Evolutionary conservation across 192 early-diverging fungal species (phyloP), one percentile per base, ranked within the genome.

Genomic region (Powellomyces hirtus): DNA sequence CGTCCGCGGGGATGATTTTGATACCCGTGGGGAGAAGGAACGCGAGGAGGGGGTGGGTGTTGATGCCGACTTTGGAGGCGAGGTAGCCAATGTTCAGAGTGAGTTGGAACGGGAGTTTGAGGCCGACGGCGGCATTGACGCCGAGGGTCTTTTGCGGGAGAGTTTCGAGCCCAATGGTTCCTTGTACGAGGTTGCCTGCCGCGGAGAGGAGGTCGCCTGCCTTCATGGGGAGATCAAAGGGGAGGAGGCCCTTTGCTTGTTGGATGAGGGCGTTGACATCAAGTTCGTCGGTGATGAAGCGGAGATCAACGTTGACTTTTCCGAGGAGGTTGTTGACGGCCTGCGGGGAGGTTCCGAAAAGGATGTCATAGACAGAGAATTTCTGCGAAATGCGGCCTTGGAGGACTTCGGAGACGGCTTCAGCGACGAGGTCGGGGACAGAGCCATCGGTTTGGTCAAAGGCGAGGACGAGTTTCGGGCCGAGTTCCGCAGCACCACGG

Each of bases 91-190:
- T 50, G 38, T 76, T 76, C 20, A 72, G 27, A 14, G 57, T 53
- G 16, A 71, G 38, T 13, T 55, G 27, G 26, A 76, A 68, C 11
- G 64, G 61, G 4, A 76, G 65, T 30, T 62, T 72, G 45, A 72
- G 45, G 26, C 46, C 64, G 29, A 76, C 65, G n/a, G 14, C 53
- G 29, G 70, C 66, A 40, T 58, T 46, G 20, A 76, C 45, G 31
- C 62, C 46, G 1, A 76, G 35, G 0, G 57, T 68, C 70, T 76
- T 76, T 8, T 58, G 44, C n/a, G 75, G 75, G n/a, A 65, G 27
- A 30, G 70, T 67, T 4, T 58, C n/a, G 29, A 72, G 29, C 13
- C 31, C 45, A n/a, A 68, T 63, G 14, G 55, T 53, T 4, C 75
- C 75, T 13, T 62, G 42, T 10, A 62, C 27, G 13, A 69, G 1